Percentiles rank a stretch among this genome's conserved stretches.
phyloP scores from a whole-genome alignment of 306 rosid species.

The Leucaena leucocephala region DNA sequence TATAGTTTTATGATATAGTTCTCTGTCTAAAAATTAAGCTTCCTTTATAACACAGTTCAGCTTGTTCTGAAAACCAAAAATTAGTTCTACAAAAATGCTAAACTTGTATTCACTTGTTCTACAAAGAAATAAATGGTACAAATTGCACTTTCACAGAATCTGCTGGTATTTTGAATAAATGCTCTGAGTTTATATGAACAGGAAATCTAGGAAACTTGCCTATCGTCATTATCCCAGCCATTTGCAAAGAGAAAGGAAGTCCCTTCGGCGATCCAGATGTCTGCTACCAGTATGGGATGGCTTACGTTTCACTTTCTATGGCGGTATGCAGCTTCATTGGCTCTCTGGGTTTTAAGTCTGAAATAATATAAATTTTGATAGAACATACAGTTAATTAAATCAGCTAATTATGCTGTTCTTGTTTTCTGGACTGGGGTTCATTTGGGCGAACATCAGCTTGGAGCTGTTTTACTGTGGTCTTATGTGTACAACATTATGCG shows the following conservation, averaged over 20 bases:
- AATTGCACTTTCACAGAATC: background rate
- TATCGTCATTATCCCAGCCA: constrained; percentile 50
- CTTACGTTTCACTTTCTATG: constrained; percentile 64
- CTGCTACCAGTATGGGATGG: constrained; percentile 51
- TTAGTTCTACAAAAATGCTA: background rate
- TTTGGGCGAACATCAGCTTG: constrained; percentile 53
- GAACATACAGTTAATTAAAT: background rate
- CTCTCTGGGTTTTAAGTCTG: constrained; percentile 10
- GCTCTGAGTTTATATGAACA: constrained; percentile 33
- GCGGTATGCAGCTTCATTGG: constrained; percentile 47
- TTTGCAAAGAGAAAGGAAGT: constrained; percentile 55
- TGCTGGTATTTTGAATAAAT: constrained; percentile 33
- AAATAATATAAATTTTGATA: background rate
- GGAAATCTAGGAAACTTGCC: constrained; percentile 62
- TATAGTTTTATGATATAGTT: background rate
- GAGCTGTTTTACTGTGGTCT: constrained; percentile 77
- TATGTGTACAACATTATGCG: constrained; percentile 81
- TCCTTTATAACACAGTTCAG: constrained; percentile 10
- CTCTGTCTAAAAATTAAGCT: background rate
- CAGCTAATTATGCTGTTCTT: background rate
- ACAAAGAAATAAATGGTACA: background rate
- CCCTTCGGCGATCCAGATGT: constrained; percentile 54
- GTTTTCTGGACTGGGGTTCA: constrained; percentile 19
- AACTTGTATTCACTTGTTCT: background rate
- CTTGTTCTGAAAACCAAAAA: constrained; percentile 1